phyloP scores from a whole-genome alignment of 768 basidiomycete genomes.

The Obba rivulosa region DNA sequence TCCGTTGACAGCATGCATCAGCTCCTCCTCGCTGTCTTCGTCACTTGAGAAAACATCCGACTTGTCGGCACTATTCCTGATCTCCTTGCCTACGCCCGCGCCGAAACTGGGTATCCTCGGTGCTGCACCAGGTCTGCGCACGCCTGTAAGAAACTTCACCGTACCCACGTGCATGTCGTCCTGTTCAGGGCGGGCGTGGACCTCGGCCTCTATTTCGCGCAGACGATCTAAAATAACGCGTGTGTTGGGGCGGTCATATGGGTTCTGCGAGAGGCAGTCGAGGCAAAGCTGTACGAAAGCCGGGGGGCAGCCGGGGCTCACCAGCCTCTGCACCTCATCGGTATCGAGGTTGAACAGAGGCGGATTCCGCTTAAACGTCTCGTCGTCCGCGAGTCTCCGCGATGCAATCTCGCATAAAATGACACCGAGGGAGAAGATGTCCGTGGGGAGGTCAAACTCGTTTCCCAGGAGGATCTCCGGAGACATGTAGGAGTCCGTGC shows the following conservation, averaged over 20 bases:
- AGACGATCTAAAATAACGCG: slow-evolving; percentile 76
- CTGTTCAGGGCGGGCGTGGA: slow-evolving; percentile 61
- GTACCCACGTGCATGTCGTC: slow-evolving; percentile 80
- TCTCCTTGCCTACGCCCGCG: slow-evolving; percentile 58
- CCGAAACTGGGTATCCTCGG: slow-evolving; percentile 90
- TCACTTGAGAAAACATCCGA: slow-evolving; percentile 30
- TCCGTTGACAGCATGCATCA: slow-evolving; percentile 53
- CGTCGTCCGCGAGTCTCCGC: slow-evolving; percentile 79
- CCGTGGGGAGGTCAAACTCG: slow-evolving; percentile 91
- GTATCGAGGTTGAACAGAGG: slow-evolving; percentile 76
- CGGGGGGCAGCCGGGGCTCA: slow-evolving; percentile 71
- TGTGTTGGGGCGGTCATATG: slow-evolving; percentile 67
- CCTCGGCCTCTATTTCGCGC: slow-evolving; percentile 76
- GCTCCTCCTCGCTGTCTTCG: slow-evolving; percentile 65
- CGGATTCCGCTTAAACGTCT: slow-evolving; percentile 68
- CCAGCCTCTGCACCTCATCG: slow-evolving; percentile 63
- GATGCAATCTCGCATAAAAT: slow-evolving; percentile 91
- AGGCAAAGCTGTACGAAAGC: slow-evolving; percentile 74
- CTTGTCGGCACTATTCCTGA: slow-evolving; percentile 34
- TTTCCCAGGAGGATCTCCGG: slow-evolving; percentile 90
- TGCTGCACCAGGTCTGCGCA: slow-evolving; percentile 43
- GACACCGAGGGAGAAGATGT: slow-evolving; percentile 90
- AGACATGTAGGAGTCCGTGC: slow-evolving; percentile 95
- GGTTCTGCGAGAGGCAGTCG: slow-evolving; percentile 67
- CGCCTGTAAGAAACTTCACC: slow-evolving; percentile 75